Evolutionary conservation across 345 rosid genomes (phyloP), one percentile per base, ranked within the genome.

Genomic region (Citropsis articulata): DNA sequence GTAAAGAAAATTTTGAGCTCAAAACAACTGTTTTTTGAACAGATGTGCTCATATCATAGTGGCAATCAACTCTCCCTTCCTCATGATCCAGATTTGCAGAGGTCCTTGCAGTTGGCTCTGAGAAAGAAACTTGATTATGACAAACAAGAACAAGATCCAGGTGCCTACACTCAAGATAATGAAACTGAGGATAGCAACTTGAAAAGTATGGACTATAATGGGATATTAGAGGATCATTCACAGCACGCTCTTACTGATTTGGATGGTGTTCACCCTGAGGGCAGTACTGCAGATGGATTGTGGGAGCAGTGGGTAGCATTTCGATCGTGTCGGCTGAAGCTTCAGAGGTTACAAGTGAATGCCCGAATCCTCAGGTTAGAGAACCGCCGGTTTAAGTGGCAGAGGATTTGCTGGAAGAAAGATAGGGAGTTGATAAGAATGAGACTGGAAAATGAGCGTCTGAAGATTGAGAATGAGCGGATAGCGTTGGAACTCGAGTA

Each of bases 1-100:
- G 81, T 70, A 61, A 80, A 42, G 79, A 83, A 63, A 72, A 42
- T 83, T 42, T 73, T 80, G 74, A 69, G 67, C 50, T 80, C 79
- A 21, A 83, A 77, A 57, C 72, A 83, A 69, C 38, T 83, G 48
- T 83, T 77, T 70, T 74, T 55, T 7, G 61, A 80, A 62, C 77
- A 83, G 65, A 77, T 83, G 86, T 73, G 81, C 40, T 77, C 77
- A 0, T 80, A 77, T 35, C 83, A 83, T 74, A 83, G 75, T 33
- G 48, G 81, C 35, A 77, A 77, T 53, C 77, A 80, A 27, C n/a
- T 80, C 30, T 45, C 24, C 77, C 76, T 83, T 36, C 61, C 77
- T 22, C 45, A 69, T 21, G 73, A 80, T 70, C 65, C 74, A 7
- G 67, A 80, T 65, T 9, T 84, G 77, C 71, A 65, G 42, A 38